Percentiles rank a stretch among this genome's conserved stretches.
Conservation (phyloP, 2,329 filamentous ascomycete species). For the Pestalotiopsis sp. region DNA sequence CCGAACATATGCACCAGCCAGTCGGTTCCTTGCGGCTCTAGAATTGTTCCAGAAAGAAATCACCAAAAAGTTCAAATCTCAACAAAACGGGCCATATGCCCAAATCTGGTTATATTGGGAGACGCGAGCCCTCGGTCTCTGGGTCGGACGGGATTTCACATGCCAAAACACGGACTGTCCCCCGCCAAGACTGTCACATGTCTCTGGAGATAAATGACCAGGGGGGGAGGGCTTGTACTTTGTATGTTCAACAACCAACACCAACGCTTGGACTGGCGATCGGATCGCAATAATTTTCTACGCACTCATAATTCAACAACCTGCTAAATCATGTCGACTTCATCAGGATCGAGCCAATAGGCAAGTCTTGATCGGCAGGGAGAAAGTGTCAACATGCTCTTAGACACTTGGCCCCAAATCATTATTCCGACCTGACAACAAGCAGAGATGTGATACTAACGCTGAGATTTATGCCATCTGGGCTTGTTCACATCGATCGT, state of each 20-base stretch:
- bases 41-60: not conserved
- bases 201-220: not conserved
- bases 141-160: constrained; percentile 4
- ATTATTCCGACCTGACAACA: no score
- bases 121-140: not conserved
- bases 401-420: no score
- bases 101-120: not conserved
- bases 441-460: no score
- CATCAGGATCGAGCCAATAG: no score
- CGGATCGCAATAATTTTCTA: not conserved
- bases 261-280: not conserved
- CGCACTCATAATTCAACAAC: not conserved
- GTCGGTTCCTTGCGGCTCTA: not conserved
- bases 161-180: not conserved
- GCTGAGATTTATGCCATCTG: no score
- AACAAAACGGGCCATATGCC: constrained; percentile 3
- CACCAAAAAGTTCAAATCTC: not conserved
- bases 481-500: no score
- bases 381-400: no score
- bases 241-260: not conserved
- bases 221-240: not conserved
- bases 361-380: no score
- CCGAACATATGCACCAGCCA: not conserved
- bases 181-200: constrained; percentile 8
- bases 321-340: no score